Conservation (phyloP, 2,329 filamentous ascomycete species). For the Exophiala sp. region DNA sequence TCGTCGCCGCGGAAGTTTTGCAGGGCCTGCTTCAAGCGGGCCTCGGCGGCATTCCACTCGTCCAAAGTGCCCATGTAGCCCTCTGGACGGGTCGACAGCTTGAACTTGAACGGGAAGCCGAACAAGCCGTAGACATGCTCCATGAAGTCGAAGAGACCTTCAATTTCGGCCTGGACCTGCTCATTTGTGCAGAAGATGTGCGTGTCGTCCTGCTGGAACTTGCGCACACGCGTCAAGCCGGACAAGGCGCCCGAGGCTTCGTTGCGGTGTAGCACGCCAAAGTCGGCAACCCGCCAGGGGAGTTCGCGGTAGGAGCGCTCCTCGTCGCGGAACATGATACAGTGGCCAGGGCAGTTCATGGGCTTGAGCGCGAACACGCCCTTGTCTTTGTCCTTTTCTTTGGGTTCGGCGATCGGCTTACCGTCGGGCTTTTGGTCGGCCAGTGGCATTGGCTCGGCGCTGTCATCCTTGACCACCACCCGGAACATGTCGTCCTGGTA, state of each 20-base stretch:
- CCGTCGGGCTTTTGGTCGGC: slow-evolving; percentile 26
- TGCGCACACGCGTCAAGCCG: slow-evolving; percentile 82
- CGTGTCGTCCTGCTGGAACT: slow-evolving; percentile 93
- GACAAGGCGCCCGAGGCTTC: slow-evolving; percentile 88
- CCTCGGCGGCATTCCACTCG: slow-evolving; percentile 85
- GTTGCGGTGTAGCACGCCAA: slow-evolving; percentile 90
- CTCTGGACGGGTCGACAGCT: slow-evolving; percentile 84
- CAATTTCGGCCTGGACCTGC: slow-evolving; percentile 69
- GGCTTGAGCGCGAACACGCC: slow-evolving; percentile 81
- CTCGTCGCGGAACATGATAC: slow-evolving; percentile 70
- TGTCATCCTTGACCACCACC: slow-evolving; percentile 50
- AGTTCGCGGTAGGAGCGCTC: slow-evolving; percentile 84
- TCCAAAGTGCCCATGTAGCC: slow-evolving; percentile 80
- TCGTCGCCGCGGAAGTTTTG: slow-evolving; percentile 67
- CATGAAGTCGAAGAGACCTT: slow-evolving; percentile 81
- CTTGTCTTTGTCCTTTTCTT: slow-evolving; percentile 59
- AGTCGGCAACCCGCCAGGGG: slow-evolving; percentile 88
- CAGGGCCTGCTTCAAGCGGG: slow-evolving; percentile 69
- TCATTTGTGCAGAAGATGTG: slow-evolving; percentile 91
- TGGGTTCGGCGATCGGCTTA: slow-evolving; percentile 33
- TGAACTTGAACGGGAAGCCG: slow-evolving; percentile 86
- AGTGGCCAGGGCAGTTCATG: slow-evolving; percentile 98
- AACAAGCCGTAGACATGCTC: slow-evolving; percentile 72
- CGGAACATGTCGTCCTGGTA: slow-evolving; percentile 96
- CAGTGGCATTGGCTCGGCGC: slow-evolving; percentile 25